These are phyloP conservation scores for Phaeoacremonium minimum DNA, from an alignment of 2,329 filamentous ascomycete genomes.

Conservation along the genomic window DNA sequence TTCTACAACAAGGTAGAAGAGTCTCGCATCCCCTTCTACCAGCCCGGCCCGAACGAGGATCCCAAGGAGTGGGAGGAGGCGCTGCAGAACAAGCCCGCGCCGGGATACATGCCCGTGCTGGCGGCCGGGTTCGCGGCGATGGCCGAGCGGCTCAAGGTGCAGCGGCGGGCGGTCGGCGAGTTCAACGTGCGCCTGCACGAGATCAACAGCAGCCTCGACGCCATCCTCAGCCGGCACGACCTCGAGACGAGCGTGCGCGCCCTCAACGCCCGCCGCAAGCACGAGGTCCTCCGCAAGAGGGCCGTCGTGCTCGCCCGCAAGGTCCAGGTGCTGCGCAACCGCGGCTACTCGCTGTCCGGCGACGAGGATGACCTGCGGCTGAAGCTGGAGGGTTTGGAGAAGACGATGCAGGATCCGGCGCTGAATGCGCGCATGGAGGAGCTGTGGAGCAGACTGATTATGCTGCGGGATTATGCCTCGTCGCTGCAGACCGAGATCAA, in stretches of 20 bases:
- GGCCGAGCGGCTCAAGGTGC: constrained; percentile 66
- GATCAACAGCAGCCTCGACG: constrained; percentile 70
- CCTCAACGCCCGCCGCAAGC: constrained; percentile 66
- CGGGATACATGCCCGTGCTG: constrained; percentile 72
- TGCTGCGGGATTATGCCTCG: constrained; percentile 68
- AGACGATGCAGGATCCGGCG: constrained; percentile 68
- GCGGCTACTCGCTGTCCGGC: constrained; percentile 74
- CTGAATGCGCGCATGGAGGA: constrained; percentile 75
- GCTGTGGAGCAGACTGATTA: constrained; percentile 78
- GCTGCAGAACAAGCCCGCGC: constrained; percentile 71
- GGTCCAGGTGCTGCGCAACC: constrained; percentile 75
- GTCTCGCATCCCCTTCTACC: constrained; percentile 70
- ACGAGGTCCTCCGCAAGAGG: constrained; percentile 68
- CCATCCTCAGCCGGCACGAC: constrained; percentile 72
- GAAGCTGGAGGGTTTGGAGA: constrained; percentile 66
- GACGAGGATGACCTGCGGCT: constrained; percentile 75
- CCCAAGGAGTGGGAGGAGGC: constrained; percentile 81
- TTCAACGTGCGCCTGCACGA: constrained; percentile 72
- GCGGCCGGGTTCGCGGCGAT: constrained; percentile 70
- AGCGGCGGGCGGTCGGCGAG: constrained; percentile 63
- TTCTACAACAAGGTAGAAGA: constrained; percentile 84
- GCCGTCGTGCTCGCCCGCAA: constrained; percentile 72
- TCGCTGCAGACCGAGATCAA: constrained; percentile 71
- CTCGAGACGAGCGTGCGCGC: constrained; percentile 71
- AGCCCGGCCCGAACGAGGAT: constrained; percentile 66